Base-by-base conservation (phyloP, 192 early-diverging fungal genomes). In the Backusella sp. region DNA sequence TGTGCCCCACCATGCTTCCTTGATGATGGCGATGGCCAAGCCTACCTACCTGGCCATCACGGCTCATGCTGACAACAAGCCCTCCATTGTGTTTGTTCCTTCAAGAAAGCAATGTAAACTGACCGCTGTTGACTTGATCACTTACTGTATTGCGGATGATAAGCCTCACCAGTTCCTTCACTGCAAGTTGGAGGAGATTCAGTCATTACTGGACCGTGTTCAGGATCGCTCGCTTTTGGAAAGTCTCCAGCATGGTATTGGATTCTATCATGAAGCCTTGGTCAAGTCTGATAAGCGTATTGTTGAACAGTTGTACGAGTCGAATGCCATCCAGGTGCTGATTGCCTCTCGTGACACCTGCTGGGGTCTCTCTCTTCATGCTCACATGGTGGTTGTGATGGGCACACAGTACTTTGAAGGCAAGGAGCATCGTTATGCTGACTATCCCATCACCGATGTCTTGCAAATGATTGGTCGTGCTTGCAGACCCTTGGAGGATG, bases 401-500 rank as follows among this genome's bases (percentile, higher is more conserved):
- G 98, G 98, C 11, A 96, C 97, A 3, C 96, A 99, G 82, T 96
- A 91, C 77, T 99, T 90, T 83, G 88, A 95, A 70, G 97, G 96
- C 23, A 94, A 95, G 79, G 95, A 97, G 79, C 97, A 99, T 79
- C 91, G 96, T 11, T 99, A 99, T 88, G 89, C 90, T 0, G 98
- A 99, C 77, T 99, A 98, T 79, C 88, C 94, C 9, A 93, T 98
- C 26, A 94, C 96, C 1, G 98, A 99, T 70, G 93, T 99, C 53
- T 84, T 99, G 73, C 96, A 99, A 84, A 99, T 99, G 98, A 95
- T 98, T 91, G 98, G 98, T 6, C 88, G 96, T 15, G 96, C 97
- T 4, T 91, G 93, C 21, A 82, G 90, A 6, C 91, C 93, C 34
- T 73, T 80, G 17, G 74, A 86, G 9, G 91, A 91, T 73, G 84